These are phyloP conservation scores for Chaetomium strumarium DNA, from an alignment of 2,329 filamentous ascomycete species.

Conservation along the genomic window DNA sequence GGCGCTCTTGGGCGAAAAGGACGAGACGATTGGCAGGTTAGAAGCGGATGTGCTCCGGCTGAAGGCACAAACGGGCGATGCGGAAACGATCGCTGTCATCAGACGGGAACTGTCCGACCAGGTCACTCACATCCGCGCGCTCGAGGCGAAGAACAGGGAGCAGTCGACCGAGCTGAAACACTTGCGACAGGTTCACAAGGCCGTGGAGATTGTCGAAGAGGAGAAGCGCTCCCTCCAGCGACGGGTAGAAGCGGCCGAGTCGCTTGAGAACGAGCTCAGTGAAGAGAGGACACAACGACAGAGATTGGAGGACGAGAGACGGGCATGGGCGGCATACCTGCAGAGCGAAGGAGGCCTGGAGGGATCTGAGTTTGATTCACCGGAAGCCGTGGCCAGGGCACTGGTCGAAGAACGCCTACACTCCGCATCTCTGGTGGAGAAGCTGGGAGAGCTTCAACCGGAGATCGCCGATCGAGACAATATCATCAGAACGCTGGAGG, in stretches of 20 bases:
- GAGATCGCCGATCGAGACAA: constrained; percentile 73
- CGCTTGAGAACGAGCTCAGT: constrained; percentile 67
- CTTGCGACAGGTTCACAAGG: constrained; percentile 73
- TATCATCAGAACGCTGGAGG: constrained; percentile 64
- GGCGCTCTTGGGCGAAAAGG: constrained; percentile 60
- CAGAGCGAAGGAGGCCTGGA: constrained; percentile 58
- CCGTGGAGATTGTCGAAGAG: constrained; percentile 90
- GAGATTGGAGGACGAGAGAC: constrained; percentile 79
- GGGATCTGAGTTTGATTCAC: constrained; percentile 72
- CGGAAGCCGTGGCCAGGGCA: constrained; percentile 79
- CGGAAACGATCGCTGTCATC: constrained; percentile 77
- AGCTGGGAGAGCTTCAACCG: constrained; percentile 70
- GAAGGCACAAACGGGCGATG: constrained; percentile 81
- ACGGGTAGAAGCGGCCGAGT: constrained; percentile 67
- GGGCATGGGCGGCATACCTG: constrained; percentile 81
- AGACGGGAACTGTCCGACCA: constrained; percentile 86
- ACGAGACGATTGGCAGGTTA: constrained; percentile 64
- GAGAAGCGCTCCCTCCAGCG: constrained; percentile 81
- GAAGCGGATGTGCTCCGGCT: constrained; percentile 79
- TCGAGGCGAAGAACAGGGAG: constrained; percentile 76
- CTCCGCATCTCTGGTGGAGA: constrained; percentile 72
- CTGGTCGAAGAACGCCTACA: constrained; percentile 78
- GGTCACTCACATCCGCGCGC: constrained; percentile 77
- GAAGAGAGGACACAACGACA: constrained; percentile 80
- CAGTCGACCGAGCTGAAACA: constrained; percentile 75